These are phyloP conservation scores for Akanthomyces uredinophilus DNA, from an alignment of 2,329 filamentous ascomycete species.

Conservation along the genomic window DNA sequence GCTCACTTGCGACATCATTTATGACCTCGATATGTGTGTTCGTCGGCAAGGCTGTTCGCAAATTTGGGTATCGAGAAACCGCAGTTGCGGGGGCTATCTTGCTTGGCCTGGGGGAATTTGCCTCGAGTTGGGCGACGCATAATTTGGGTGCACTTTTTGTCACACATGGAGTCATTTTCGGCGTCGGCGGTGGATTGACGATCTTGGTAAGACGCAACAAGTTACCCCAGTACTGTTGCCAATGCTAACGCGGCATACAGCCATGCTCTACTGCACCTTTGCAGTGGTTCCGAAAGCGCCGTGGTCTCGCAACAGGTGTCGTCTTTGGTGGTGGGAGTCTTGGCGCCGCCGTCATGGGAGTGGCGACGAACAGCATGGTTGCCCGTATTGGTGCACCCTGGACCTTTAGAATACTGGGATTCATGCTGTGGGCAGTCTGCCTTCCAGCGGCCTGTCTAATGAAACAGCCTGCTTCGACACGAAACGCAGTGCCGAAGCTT, in stretches of 20 bases:
- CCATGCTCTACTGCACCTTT: constrained; percentile 24
- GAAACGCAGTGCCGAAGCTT: constrained; percentile 17
- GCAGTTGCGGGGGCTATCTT: constrained; percentile 22
- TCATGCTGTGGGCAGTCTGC: constrained; percentile 25
- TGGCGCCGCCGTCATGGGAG: constrained; percentile 24
- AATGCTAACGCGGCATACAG: constrained; percentile 9
- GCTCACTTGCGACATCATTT: constrained; percentile 25
- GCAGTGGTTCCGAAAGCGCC: constrained; percentile 23
- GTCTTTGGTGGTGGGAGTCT: constrained; percentile 25
- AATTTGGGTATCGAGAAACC: constrained; percentile 20
- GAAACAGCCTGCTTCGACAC: constrained; percentile 14
- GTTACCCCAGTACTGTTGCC: accelerated
- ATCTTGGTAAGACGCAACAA: constrained; percentile 19
- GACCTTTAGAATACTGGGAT: constrained; percentile 25
- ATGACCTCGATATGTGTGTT: constrained; percentile 24
- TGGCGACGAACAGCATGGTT: constrained; percentile 21
- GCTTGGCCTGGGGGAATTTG: constrained; percentile 24
- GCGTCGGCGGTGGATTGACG: constrained; percentile 23
- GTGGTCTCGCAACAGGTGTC: constrained; percentile 24
- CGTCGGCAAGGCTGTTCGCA: constrained; percentile 21
- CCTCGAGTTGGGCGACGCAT: constrained; percentile 23
- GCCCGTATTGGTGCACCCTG: constrained; percentile 21
- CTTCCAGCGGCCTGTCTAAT: constrained; percentile 24
- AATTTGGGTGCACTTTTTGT: constrained; percentile 22
- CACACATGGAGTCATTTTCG: constrained; percentile 24